These are phyloP conservation scores for Candida sojae DNA, from an alignment of 1,139 yeast species.

Conservation along the genomic window DNA sequence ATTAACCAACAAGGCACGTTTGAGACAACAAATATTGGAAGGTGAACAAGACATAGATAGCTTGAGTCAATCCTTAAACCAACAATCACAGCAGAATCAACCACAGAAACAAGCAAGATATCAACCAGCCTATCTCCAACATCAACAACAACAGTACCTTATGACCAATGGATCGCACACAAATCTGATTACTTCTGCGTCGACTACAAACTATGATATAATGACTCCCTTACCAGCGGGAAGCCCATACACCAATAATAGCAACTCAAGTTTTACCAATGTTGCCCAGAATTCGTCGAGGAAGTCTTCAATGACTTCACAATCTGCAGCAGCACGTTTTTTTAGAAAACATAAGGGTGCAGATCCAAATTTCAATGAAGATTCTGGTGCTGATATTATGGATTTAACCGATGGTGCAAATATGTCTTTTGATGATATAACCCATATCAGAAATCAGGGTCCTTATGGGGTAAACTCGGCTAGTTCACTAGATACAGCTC, in stretches of 20 bases:
- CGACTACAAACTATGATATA: conserved; percentile 17
- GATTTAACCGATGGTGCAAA: conserved; percentile 39
- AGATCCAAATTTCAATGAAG: conserved; percentile 48
- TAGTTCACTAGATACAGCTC: conserved; percentile 56
- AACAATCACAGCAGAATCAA: conserved; percentile 15
- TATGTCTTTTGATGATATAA: conserved; percentile 63
- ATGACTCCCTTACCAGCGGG: conserved; percentile 16
- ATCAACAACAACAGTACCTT: conserved; percentile 12
- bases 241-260: conserved; percentile 7
- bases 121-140: conserved; percentile 15
- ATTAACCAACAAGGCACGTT: conserved; percentile 22
- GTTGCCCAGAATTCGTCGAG: conserved; percentile 20
- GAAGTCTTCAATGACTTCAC: conserved; percentile 47
- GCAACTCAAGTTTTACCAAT: conserved; percentile 4
- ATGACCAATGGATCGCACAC: conserved; percentile 9
- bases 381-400: conserved; percentile 49
- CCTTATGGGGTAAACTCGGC: conserved; percentile 52
- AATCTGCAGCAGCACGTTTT: conserved; percentile 35
- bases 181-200: conserved; percentile 13
- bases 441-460: conserved; percentile 64
- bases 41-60: conserved; percentile 31
- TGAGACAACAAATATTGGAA: conserved; percentile 36
- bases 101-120: conserved; percentile 9
- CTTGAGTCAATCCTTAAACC: conserved; percentile 18
- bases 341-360: conserved; percentile 44